phyloP scores from a whole-genome alignment of 441 rosid genomes.

The Erodium trifolium region DNA sequence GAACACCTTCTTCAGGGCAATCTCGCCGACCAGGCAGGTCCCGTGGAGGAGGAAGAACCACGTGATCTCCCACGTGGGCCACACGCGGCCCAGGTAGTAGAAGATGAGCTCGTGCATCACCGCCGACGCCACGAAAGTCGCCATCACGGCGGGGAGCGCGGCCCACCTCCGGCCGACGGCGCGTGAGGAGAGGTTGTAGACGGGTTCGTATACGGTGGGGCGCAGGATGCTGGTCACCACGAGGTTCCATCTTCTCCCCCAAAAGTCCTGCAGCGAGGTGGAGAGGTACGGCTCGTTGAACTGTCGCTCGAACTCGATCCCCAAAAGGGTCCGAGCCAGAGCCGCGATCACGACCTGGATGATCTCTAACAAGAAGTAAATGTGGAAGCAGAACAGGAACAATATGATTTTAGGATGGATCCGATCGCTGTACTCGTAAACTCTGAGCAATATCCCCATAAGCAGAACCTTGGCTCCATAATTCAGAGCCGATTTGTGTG shows the following conservation, averaged over 20 bases:
- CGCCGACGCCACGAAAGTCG: conserved; percentile 40
- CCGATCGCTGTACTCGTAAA: not conserved
- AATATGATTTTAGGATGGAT: not conserved
- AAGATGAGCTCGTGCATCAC: conserved; percentile 46
- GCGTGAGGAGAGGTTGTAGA: conserved; percentile 14
- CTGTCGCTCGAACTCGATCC: not conserved
- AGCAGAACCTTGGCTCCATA: conserved; percentile 25
- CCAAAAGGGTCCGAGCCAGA: not conserved
- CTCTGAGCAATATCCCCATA: conserved; percentile 9
- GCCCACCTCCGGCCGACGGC: conserved; percentile 20
- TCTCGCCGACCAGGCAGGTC: conserved; percentile 30
- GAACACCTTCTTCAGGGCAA: conserved; percentile 30
- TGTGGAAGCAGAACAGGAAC: not conserved
- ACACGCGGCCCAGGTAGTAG: conserved; percentile 25
- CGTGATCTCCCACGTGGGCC: conserved; percentile 58
- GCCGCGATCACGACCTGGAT: not conserved
- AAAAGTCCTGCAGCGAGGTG: conserved; percentile 50
- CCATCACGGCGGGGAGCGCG: conserved; percentile 19
- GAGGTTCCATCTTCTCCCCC: conserved; percentile 81
- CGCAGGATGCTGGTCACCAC: conserved; percentile 48
- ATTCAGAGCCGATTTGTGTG: conserved; percentile 7
- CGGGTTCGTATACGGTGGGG: conserved; percentile 45
- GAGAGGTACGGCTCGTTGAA: not conserved
- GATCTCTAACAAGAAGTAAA: not conserved
- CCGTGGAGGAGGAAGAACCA: conserved; percentile 51